Evolutionary conservation across 129 eudicot genomes (phyloP).

Genomic region (Deinandra increscens): DNA sequence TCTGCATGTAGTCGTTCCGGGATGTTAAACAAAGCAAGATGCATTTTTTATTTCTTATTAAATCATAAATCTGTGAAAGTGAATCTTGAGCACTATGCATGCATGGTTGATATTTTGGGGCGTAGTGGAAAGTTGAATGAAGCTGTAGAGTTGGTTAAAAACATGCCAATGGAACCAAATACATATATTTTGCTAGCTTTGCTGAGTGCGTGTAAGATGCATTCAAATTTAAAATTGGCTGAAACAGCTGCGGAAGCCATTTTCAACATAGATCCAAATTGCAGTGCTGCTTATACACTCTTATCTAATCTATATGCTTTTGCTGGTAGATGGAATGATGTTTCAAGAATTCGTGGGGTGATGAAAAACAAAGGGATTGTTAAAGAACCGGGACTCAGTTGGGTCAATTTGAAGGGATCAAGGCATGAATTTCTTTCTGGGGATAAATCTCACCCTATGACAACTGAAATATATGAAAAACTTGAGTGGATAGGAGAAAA

Average conservation of each 20-base stretch:
- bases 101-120: slow-evolving; percentile 86
- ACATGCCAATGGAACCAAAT: slow-evolving; percentile 66
- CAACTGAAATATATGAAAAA: slow-evolving; percentile 35
- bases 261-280: slow-evolving; percentile 54
- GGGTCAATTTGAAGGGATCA: slow-evolving; percentile 50
- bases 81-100: slow-evolving; percentile 77
- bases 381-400: slow-evolving; percentile 63
- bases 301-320: slow-evolving; percentile 77
- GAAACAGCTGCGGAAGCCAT: slow-evolving; percentile 54
- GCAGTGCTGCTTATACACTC: slow-evolving; percentile 61
- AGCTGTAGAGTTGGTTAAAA: slow-evolving; percentile 64
- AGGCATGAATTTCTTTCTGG: slow-evolving; percentile 46
- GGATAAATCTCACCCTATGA: slow-evolving; percentile 48
- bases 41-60: slow-evolving; percentile 39
- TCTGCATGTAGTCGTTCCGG: slow-evolving; percentile 76
- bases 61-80: slow-evolving; percentile 18
- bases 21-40: slow-evolving; percentile 57
- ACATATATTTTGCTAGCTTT: slow-evolving; percentile 58
- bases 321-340: slow-evolving; percentile 74
- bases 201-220: slow-evolving; percentile 67
- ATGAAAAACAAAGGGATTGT: slow-evolving; percentile 53
- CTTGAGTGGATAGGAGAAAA: slow-evolving; percentile 47
- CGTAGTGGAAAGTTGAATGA: slow-evolving; percentile 59
- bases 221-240: slow-evolving; percentile 60
- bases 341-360: slow-evolving; percentile 51